phyloP scores from a whole-genome alignment of 2,329 filamentous ascomycete species.

The Talaromyces piceae region DNA sequence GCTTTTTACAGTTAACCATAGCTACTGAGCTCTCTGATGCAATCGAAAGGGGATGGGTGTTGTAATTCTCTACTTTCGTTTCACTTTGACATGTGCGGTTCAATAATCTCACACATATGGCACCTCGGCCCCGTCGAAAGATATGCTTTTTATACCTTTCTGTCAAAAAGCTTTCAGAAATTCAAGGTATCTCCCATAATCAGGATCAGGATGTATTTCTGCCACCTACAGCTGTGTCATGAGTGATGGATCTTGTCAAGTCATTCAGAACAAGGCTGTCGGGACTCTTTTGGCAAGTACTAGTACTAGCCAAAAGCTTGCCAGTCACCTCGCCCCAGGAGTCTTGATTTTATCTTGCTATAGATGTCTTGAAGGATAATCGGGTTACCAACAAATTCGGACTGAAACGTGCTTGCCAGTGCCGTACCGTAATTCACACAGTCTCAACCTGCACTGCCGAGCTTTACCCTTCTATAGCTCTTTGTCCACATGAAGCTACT shows the following conservation, averaged over 20 bases:
- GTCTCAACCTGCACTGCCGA: conserved; percentile 54
- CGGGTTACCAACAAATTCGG: conserved; percentile 72
- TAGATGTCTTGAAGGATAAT: conserved; percentile 92
- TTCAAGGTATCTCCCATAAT: conserved; percentile 49
- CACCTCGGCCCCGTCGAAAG: conserved; percentile 96
- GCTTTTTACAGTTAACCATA: too few relatives aligned
- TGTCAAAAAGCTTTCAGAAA: background rate
- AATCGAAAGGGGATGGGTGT: too few relatives aligned
- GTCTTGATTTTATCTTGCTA: conserved; percentile 92
- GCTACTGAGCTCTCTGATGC: too few relatives aligned
- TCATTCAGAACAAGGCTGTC: conserved; percentile 75
- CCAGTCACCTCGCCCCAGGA: conserved; percentile 89
- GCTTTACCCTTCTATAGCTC: conserved; percentile 58
- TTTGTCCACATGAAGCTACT: conserved; percentile 86
- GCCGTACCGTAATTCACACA: conserved; percentile 75
- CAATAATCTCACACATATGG: too few relatives aligned
- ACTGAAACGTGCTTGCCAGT: conserved; percentile 66
- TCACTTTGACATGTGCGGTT: too few relatives aligned
- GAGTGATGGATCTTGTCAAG: conserved; percentile 77
- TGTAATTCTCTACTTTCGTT: too few relatives aligned
- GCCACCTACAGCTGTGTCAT: conserved; percentile 80
- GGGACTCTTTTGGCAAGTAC: conserved; percentile 77
- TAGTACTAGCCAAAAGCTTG: conserved; percentile 75
- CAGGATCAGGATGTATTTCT: conserved; percentile 92
- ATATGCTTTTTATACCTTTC: conserved; percentile 55